Evolutionary conservation across 805 yeast genomes (phyloP), one percentile per base, ranked within the genome.

Genomic region (Yarrowia divulgata): DNA sequence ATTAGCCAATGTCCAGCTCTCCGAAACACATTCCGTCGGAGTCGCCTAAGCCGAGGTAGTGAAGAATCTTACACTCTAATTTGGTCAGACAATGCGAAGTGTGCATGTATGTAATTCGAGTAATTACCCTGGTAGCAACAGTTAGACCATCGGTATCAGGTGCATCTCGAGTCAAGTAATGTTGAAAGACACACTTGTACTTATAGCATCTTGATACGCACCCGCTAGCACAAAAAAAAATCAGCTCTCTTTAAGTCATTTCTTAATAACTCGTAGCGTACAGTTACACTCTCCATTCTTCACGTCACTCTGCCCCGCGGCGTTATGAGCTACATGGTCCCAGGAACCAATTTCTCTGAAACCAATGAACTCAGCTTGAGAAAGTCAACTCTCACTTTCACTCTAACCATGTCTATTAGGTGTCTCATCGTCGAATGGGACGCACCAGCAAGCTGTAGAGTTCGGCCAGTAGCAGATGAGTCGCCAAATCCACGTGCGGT

Each of bases 1-100:
- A n/a, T n/a, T n/a, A 14, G 43, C 43, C 37, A 29, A 16, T 49
- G 23, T 49, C 37, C 39, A 16, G 14, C 10, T 29, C 35, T 48
- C 52, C 52, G 52, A 32, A 49, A 49, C 54, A 16, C 32, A 49
- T 32, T 49, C 37, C 54, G 54, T 16, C 54, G 54, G 39, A 32
- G 32, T 46, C 32, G n/a, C 50, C 8, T 13, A 23, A 2, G 29
- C 29, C 29, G 29, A 23, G 29, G 2, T 4, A 4, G 46, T 43
- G 10, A 18, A 43, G 23, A 43, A 45, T 45, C 29, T 18, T 10
- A 45, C 29, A 0, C 13, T 46, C 50, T 19, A 32, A 46, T 34
- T 46, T 46, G 12, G 50, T 23, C 50, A 46, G 23, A 23, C 29
- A 2, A 4, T 23, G 29, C 29, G 29, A 23, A 23, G 29, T 23